A percentile compares a stretch with the other conserved stretches of the same genome.
Conservation (phyloP, 108 stramenopile genomes). For the Parietichytrium sp. region DNA sequence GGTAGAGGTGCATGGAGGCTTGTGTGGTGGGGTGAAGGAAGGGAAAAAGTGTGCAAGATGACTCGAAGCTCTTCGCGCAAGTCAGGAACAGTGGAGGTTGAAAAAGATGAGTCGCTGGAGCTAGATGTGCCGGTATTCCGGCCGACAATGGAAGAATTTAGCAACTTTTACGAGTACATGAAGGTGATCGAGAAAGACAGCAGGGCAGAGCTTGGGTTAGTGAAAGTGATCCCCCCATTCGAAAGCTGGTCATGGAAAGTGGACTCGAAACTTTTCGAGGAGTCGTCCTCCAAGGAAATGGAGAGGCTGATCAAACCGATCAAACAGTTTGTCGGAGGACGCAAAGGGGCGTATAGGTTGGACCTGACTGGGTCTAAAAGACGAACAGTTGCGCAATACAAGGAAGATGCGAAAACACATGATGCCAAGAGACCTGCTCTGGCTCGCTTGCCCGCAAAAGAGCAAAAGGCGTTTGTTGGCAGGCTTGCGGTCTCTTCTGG, state of each 20-base stretch:
- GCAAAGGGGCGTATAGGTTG: conserved; percentile 18
- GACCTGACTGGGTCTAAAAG: background rate
- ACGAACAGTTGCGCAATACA: background rate
- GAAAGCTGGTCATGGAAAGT: conserved; percentile 33
- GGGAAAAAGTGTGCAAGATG: too few species aligned
- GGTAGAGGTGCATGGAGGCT: too few species aligned
- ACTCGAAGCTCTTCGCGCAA: too few species aligned
- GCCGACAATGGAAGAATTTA: conserved; percentile 57
- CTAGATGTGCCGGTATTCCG: conserved; percentile 51
- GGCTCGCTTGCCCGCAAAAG: background rate
- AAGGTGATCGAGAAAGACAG: conserved; percentile 45
- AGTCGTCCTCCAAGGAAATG: conserved; percentile 30
- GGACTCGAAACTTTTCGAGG: background rate
- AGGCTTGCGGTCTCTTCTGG: too few species aligned
- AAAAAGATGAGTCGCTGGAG: too few species aligned
- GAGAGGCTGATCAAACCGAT: conserved; percentile 25
- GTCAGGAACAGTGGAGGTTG: too few species aligned
- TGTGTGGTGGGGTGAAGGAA: too few species aligned
- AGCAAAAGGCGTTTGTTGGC: too few species aligned
- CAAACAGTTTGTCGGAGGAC: background rate
- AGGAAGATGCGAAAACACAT: background rate
- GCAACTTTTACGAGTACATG: conserved; percentile 51
- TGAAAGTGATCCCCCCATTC: conserved; percentile 59
- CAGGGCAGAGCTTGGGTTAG: conserved; percentile 45
- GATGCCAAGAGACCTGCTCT: background rate